Conservation (phyloP, 306 rosid species). For the Begonia fuchsioides region DNA sequence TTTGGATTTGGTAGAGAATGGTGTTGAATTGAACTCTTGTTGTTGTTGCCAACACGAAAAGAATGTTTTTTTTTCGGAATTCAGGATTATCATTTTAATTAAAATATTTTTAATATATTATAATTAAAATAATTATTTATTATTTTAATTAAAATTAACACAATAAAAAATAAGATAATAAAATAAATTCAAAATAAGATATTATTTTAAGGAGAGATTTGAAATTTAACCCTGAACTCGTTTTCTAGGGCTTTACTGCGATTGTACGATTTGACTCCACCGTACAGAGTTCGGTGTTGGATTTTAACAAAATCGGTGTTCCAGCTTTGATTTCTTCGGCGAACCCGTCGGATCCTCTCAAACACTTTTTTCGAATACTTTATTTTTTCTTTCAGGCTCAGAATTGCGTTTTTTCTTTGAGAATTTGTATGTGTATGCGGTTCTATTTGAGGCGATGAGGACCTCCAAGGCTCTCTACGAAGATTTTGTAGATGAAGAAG, state of each 20-base stretch:
- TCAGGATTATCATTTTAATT: too few species aligned
- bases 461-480: conserved; percentile 49
- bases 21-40: too few species aligned
- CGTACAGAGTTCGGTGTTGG: too few species aligned
- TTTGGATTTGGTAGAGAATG: neutral
- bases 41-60: neutral
- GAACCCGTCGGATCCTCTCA: conserved; percentile 11
- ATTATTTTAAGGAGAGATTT: too few species aligned
- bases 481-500: conserved; percentile 56
- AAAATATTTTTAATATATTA: too few species aligned
- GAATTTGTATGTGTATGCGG: neutral
- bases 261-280: conserved; percentile 1
- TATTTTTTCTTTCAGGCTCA: neutral
- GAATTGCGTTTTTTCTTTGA: neutral
- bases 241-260: conserved; percentile 19
- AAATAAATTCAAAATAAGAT: too few species aligned
- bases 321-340: neutral
- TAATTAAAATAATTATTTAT: too few species aligned
- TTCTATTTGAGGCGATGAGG: conserved; percentile 40
- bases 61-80: neutral
- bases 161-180: too few species aligned
- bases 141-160: too few species aligned
- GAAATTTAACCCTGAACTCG: neutral
- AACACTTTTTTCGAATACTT: conserved; percentile 7
- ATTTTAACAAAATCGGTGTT: neutral